Evolutionary conservation across 768 basidiomycete genomes (phyloP), one percentile per base, ranked within the genome.

Genomic region (Xerocomus potaroensis): DNA sequence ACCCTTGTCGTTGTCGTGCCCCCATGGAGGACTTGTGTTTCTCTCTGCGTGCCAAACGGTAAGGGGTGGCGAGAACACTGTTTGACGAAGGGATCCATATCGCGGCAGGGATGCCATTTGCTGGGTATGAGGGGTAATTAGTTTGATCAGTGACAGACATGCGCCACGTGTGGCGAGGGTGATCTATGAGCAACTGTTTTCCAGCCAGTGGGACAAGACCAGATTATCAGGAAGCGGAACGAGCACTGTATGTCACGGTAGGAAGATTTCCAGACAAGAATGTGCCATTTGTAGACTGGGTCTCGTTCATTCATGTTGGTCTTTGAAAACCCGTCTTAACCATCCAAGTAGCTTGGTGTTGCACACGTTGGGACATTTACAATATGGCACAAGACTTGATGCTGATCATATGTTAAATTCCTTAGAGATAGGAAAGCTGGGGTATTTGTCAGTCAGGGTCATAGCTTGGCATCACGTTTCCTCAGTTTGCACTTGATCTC

Each of bases 391-490:
- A n/a, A n/a, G n/a, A n/a, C n/a, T n/a, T n/a, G n/a, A n/a, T n/a
- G n/a, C n/a, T n/a, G n/a, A n/a, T n/a, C n/a, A n/a, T n/a, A n/a
- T n/a, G n/a, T n/a, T n/a, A n/a, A n/a, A n/a, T n/a, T n/a, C n/a
- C n/a, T n/a, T n/a, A n/a, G n/a, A n/a, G n/a, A n/a, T n/a, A n/a
- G n/a, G n/a, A n/a, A n/a, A n/a, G n/a, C n/a, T n/a, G n/a, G n/a
- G n/a, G n/a, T n/a, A n/a, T n/a, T n/a, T n/a, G n/a, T n/a, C n/a
- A n/a, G n/a, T n/a, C n/a, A 38, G 34, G 14, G 27, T 65, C 47
- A 65, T 8, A 65, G 39, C 36, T 65, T 65, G 7, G 63, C 51
- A 15, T 50, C 45, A 10, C 41, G 51, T 43, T 59, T 64, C 43
- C 11, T 49, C 5, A 7, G 15, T 14, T 27, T 26, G 32, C 24